Percentiles rank a stretch among this genome's conserved stretches.
These are phyloP conservation scores for Blastobotrys proliferans DNA, from an alignment of 1,139 yeast genomes.

Conservation along the genomic window DNA sequence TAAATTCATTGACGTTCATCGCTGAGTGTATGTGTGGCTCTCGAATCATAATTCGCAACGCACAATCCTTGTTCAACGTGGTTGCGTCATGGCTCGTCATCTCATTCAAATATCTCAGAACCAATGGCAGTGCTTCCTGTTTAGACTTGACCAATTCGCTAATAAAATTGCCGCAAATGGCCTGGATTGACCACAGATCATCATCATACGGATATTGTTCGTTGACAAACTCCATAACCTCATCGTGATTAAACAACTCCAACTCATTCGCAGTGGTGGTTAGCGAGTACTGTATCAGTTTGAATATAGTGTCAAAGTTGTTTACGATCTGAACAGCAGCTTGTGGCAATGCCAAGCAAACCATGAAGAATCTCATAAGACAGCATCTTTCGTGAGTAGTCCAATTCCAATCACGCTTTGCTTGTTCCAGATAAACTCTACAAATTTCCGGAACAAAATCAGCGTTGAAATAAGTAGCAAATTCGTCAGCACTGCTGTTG, in stretches of 20 bases:
- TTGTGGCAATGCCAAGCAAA: constrained; percentile 14
- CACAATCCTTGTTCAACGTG: constrained; percentile 8
- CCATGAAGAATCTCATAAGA: constrained; percentile 14
- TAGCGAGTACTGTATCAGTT: constrained; percentile 5
- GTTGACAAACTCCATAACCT: constrained; percentile 8
- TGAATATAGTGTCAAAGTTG: background rate
- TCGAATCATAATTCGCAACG: constrained; percentile 4
- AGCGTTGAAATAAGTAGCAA: constrained; percentile 9
- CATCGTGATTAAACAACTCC: constrained; percentile 17
- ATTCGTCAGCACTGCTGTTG: background rate
- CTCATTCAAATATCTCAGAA: background rate
- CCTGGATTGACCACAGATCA: constrained; percentile 8
- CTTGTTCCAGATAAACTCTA: constrained; percentile 6
- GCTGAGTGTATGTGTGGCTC: background rate
- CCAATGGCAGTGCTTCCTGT: background rate
- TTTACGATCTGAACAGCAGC: background rate
- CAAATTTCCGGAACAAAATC: constrained; percentile 18
- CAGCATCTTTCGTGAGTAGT: constrained; percentile 8
- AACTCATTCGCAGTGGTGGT: constrained; percentile 14
- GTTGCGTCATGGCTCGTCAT: background rate
- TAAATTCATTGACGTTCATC: background rate
- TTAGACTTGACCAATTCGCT: too few species aligned
- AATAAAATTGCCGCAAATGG: background rate
- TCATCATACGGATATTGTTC: constrained; percentile 12
- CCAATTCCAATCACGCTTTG: constrained; percentile 3